Base-by-base conservation (phyloP, 2,329 filamentous ascomycete species). In the Pleoardoris graminearum region DNA sequence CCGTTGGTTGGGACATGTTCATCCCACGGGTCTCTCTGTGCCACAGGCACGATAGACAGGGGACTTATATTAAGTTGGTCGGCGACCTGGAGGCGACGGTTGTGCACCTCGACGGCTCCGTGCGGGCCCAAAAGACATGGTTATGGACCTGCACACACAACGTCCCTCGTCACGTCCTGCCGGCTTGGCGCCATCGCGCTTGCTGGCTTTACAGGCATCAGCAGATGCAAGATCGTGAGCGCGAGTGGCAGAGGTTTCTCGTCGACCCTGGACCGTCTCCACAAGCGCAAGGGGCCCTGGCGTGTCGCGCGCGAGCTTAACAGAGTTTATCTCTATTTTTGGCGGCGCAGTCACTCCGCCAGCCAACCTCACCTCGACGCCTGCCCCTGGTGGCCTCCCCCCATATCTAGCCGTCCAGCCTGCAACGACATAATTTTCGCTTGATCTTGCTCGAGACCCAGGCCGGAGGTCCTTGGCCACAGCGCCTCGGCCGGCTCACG, bases 281-380 rank as follows among this genome's bases (percentile, higher is more conserved):
- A 63, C 51, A 60, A 23, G 33, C 49, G n/a, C 35, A 43, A 55
- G 57, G 48, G 56, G 8, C 21, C 7, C 54, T 48, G 46, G 38
- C 46, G 4, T n/a, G n/a, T 17, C 12, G 23, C 32, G 48, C 47
- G 54, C 59, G 63, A 58, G 62, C 63, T 65, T 65, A 63, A 61
- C 60, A 58, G 63, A 68, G 61, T 59, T 59, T 63, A 67, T 68
- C 53, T 60, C 67, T 70, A 70, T 63, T 61, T 66, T 67, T 70
- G 70, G 65, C 11, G 39, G 33, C 14, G 29, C 44, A 25, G 50
- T 22, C 48, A 33, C 55, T 47, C 51, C 43, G 50, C 44, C 49
- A 41, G 48, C 60, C 52, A 61, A 63, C 60, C 57, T 65, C 57
- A 62, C 54, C 47, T 58, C 55, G 51, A 53, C 59, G 57, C 59